Conservation (phyloP, 495 filamentous ascomycete species). For the Neurospora sp. region DNA sequence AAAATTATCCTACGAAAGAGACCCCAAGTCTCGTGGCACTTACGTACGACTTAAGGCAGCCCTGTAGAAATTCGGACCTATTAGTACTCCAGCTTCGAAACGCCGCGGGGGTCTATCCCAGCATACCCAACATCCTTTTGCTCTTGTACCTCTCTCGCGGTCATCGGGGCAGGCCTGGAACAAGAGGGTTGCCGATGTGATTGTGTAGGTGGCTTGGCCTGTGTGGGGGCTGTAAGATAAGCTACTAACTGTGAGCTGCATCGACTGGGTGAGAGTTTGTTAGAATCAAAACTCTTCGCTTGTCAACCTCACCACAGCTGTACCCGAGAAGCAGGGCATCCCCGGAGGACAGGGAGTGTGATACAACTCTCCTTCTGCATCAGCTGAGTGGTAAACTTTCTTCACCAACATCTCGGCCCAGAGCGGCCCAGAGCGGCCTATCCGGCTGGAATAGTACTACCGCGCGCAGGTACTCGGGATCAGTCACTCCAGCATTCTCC, state of each 20-base stretch:
- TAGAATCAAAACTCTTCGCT: not conserved
- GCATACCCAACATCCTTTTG: not conserved
- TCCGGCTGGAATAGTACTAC: not conserved
- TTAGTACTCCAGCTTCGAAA: not conserved
- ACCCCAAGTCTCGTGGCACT: not conserved
- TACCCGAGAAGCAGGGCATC: not conserved
- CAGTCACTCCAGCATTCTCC: not conserved
- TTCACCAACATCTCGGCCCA: not conserved
- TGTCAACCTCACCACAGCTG: not conserved
- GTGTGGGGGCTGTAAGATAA: not conserved
- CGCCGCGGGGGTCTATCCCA: not conserved
- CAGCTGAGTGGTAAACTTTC: not conserved
- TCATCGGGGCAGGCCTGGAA: not conserved
- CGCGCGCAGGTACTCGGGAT: not conserved
- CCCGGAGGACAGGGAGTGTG: not conserved
- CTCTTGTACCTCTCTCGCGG: not conserved
- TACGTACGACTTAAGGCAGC: not conserved
- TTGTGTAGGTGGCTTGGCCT: not conserved
- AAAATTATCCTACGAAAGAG: not conserved
- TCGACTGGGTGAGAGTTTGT: not conserved
- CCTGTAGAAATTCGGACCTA: not conserved
- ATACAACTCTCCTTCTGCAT: not conserved
- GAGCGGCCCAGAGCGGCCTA: not conserved
- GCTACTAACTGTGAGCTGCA: not conserved
- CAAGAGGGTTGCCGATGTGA: not conserved